Percentiles rank a stretch among this genome's conserved stretches.
Conservation (phyloP, 352 stramenopile genomes). For the Globisporangium takayamanum region DNA sequence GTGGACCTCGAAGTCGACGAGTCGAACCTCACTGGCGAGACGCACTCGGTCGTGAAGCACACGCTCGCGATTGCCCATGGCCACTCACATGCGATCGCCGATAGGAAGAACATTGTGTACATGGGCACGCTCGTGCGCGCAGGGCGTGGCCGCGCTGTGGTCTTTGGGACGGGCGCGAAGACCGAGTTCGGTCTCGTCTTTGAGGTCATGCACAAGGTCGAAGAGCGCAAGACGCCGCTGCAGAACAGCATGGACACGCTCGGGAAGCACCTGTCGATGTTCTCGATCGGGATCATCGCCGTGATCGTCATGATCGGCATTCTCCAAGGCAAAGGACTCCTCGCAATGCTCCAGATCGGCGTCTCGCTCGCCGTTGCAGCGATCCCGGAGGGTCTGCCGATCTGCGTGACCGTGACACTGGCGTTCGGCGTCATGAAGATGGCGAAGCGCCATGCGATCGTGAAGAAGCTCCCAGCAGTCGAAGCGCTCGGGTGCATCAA, state of each 20-base stretch:
- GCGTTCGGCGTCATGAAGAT: conserved; percentile 84
- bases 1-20: conserved; percentile 90
- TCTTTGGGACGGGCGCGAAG: conserved; percentile 89
- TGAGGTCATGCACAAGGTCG: conserved; percentile 90
- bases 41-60: conserved; percentile 74
- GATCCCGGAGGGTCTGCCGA: conserved; percentile 71
- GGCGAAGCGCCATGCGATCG: conserved; percentile 78
- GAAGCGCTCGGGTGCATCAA: conserved; percentile 88
- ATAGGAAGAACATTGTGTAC: conserved; percentile 93
- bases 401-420: conserved; percentile 77
- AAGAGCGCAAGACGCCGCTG: conserved; percentile 91
- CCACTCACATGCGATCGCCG: conserved; percentile 62
- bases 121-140: conserved; percentile 94
- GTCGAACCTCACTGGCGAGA: conserved; percentile 93
- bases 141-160: conserved; percentile 90
- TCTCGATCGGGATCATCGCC: conserved; percentile 90
- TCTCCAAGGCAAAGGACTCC: conserved; percentile 86
- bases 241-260: conserved; percentile 96
- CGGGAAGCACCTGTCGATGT: conserved; percentile 91
- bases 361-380: conserved; percentile 84
- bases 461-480: conserved; percentile 86
- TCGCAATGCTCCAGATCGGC: conserved; percentile 95
- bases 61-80: conserved; percentile 54
- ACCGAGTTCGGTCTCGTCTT: conserved; percentile 97
- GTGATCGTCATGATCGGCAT: conserved; percentile 93